Base-by-base conservation (phyloP, 768 basidiomycete species). In the Clavaria fumosa region DNA sequence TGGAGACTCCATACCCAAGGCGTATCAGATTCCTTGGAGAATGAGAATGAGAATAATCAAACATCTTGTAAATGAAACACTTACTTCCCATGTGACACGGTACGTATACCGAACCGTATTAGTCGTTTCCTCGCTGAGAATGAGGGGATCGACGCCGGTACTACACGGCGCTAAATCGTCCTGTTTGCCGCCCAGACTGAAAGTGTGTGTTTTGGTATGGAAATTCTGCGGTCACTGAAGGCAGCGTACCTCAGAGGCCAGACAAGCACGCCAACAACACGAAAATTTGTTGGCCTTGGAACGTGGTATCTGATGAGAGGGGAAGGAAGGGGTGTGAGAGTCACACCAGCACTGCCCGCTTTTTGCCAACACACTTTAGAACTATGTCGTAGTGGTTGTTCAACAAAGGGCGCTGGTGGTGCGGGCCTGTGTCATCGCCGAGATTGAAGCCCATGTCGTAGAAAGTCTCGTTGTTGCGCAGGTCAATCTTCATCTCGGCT, bases 341-440 rank as follows among this genome's bases (percentile, higher is more conserved):
- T n/a, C n/a, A n/a, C n/a, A n/a, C n/a, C n/a, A n/a, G n/a, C n/a
- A n/a, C n/a, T n/a, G n/a, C n/a, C n/a, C n/a, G n/a, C n/a, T n/a
- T n/a, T n/a, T n/a, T n/a, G n/a, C n/a, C n/a, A n/a, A n/a, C n/a
- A n/a, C 43, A 83, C 79, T 76, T 72, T 39, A 89, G 53, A 31
- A 82, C 72, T 39, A 89, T 77, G 47, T 90, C 81, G 49, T 90
- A 96, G 52, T 97, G 93, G 49, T 97, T 97, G 53, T 96, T 80
- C 39, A 96, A 57, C 10, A 71, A 74, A 4, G 88, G 86, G 5
- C 49, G 54, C 27, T 72, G 71, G 27, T 67, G 61, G 44, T 63
- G 67, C 33, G 57, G 57, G 32, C 59, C 71, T 37, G 83, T 75
- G 35, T 76, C 64, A 46, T 85, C 66, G 3, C 86, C 89, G n/a